Evolutionary conservation across 2,329 filamentous ascomycete genomes (phyloP), one percentile per base, ranked within the genome.

Genomic region (Sclerotinia trifoliorum): DNA sequence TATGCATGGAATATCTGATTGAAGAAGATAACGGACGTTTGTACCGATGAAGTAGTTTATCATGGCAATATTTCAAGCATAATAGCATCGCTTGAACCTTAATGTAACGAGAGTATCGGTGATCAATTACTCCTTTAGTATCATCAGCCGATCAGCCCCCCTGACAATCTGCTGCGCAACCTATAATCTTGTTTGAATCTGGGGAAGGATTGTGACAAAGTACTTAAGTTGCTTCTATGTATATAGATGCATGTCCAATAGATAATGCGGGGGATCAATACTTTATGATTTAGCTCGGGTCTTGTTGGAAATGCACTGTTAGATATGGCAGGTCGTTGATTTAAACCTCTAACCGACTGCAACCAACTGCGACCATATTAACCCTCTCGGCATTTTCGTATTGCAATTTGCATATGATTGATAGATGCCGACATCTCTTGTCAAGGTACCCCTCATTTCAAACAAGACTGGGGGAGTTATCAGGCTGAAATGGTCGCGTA

Each of bases 131-230:
- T 67, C 26, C 48, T 55, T 63, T 32, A n/a, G 48, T 21, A 15
- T n/a, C 35, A 55, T 67, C 65, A 67, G 46, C 46, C 65, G 65
- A 67, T 48, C 15, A 54, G 15, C 35, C 29, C 48, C 65, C 58
- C 65, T 64, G 65, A 63, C 48, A 44, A 67, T 54, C 26, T n/a
- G 35, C 5, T 51, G 32, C 39, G 24, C 57, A 48, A 61, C 57
- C 57, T 35, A 35, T 61, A n/a, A 29, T 61, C 26, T 11, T 29
- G 26, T 21, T 48, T 21, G 26, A 61, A 61, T 48, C 42, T 24
- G 15, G 29, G 44, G 44, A 32, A 35, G 15, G 19, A 35, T 35
- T 55, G 29, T 35, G 29, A 55, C 19, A 5, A 55, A 55, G 7
- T 11, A 32, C 7, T 55, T 4, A 24, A 48, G 6, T 35, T 7